Evolutionary conservation across 78 protist genomes (phyloP), one percentile per base, ranked within the genome.

Genomic region (Dictyostelium purpureum): DNA sequence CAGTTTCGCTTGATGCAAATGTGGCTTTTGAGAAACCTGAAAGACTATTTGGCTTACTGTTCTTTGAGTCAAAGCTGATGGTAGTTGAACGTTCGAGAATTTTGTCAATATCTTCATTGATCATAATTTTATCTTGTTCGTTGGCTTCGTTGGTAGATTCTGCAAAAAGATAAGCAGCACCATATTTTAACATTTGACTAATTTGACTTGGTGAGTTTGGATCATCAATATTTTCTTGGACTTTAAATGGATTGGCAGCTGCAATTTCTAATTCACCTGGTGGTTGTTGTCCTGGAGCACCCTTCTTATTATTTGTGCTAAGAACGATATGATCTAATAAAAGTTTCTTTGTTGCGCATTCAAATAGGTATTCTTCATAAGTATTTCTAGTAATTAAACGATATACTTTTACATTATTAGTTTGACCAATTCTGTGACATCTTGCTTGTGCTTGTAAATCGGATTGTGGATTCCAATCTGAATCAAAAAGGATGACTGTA

Each of bases 391-490:
- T 95, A 77, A 97, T 88, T 24, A 98, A 88, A 54, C 99, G 79
- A 95, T 96, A 97, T 12, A 98, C 98, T 56, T 95, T 97, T 37
- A 97, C 97, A 51, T 93, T 79, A 37, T 87, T 88, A 19, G 90
- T 97, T 79, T 99, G 99, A n/a, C 99, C 99, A 74, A 97, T 96
- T 38, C 99, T 89, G 80, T 99, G 99, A 56, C 98, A 94, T 35
- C 98, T 42, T 24, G 89, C 83, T 26, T 96, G 97, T 24, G 96
- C 90, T 56, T 98, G 99, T 35, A 98, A 9, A 63, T 98, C 99
- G 28, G 96, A 90, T 80, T 98, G 99, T 16, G 99, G 99, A 82
- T 98, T 98, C 99, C 99, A 98, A 77, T 98, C 99, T n/a, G 90
- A 51, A 73, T 98, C 99, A 74, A 96, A 98, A 70, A 98, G 96